These are phyloP conservation scores for Fraxinus platypoda DNA, from an alignment of 305 asterid species.

Conservation along the genomic window DNA sequence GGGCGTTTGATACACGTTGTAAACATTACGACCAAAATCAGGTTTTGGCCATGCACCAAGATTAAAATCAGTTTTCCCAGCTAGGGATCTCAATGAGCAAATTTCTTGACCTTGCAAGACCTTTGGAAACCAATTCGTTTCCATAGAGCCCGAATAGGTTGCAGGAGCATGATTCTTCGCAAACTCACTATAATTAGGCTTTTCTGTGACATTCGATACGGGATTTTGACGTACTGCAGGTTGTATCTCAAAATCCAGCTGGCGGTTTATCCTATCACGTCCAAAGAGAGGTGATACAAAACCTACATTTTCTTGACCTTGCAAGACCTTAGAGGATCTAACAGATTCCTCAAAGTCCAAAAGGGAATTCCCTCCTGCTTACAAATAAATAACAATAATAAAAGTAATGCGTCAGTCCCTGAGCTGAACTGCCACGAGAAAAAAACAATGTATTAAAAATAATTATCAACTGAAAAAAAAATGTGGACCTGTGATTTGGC, in stretches of 20 bases:
- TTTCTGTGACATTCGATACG: conserved; percentile 49
- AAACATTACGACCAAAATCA: conserved; percentile 43
- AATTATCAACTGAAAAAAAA: conserved; percentile 14
- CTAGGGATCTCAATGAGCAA: conserved; percentile 74
- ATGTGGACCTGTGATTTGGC: conserved; percentile 51
- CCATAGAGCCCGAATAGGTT: conserved; percentile 81
- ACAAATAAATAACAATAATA: neutral
- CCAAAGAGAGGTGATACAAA: conserved; percentile 60
- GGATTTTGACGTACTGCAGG: conserved; percentile 43
- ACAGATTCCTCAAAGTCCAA: conserved; percentile 93
- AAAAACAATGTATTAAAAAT: neutral
- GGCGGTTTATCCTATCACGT: conserved; percentile 64
- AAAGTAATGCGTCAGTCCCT: neutral
- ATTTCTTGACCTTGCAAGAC: conserved; percentile 99
- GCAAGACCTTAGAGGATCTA: conserved; percentile 99
- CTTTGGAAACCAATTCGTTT: conserved; percentile 87
- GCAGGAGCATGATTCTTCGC: conserved; percentile 58
- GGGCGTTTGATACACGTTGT: conserved; percentile 44
- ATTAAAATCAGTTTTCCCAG: conserved; percentile 53
- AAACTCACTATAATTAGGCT: conserved; percentile 47
- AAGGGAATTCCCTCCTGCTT: conserved; percentile 63
- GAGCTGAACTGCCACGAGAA: conserved; percentile 15
- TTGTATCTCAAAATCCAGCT: conserved; percentile 63
- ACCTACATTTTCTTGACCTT: conserved; percentile 99
- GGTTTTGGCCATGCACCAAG: conserved; percentile 64